Evolutionary conservation across 129 eudicot genomes (phyloP).

Genomic region (Deinandra increscens): DNA sequence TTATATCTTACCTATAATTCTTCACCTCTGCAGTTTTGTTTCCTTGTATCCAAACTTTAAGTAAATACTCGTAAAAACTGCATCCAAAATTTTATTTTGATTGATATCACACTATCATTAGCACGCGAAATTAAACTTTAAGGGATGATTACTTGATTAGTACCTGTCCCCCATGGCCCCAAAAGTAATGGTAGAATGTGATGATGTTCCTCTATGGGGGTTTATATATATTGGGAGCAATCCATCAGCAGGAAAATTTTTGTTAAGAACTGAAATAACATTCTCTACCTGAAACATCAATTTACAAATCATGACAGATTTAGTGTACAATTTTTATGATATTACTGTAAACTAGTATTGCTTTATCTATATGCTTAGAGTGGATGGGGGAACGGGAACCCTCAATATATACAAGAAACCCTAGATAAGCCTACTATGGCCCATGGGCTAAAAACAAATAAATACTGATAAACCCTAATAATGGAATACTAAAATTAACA

Average conservation of each 20-base stretch:
- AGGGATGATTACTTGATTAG: not conserved
- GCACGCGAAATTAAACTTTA: not conserved
- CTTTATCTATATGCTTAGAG: no score
- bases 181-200: constrained; percentile 90
- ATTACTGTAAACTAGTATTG: not conserved
- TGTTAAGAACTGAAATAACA: constrained; percentile 73
- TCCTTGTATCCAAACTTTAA: constrained; percentile 99
- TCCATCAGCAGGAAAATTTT: constrained; percentile 90
- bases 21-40: constrained; percentile 76
- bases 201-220: constrained; percentile 69
- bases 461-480: no score
- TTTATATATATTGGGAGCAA: constrained; percentile 84
- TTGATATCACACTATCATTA: constrained; percentile 2
- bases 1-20: constrained; percentile 71
- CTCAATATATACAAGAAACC: no score
- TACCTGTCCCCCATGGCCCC: constrained; percentile 99
- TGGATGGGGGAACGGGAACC: no score
- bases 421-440: no score
- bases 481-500: no score
- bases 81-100: constrained; percentile 29
- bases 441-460: no score
- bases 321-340: not conserved
- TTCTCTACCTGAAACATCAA: constrained; percentile 73
- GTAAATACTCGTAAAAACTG: constrained; percentile 97
- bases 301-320: not conserved